phyloP scores from a whole-genome alignment of 345 rosid genomes.

The Pugionium cornutum region DNA sequence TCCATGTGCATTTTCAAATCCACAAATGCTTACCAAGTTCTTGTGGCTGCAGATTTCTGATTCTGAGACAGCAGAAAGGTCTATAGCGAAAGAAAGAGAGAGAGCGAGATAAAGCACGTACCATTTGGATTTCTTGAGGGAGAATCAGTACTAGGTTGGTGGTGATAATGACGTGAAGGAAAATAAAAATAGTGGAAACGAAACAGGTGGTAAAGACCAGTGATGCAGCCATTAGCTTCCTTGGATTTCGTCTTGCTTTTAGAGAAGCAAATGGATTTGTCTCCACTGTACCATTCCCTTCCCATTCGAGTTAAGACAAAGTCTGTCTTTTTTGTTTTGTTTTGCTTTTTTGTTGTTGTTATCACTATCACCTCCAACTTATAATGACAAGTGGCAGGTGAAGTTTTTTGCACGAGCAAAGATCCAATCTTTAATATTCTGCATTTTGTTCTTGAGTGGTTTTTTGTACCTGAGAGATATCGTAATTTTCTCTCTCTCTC shows the following conservation, averaged over 20 bases:
- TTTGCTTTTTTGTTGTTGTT: no score
- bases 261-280: conserved; percentile 21
- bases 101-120: background rate
- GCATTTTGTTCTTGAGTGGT: background rate
- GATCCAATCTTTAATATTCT: no score
- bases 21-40: conserved; percentile 12
- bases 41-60: background rate
- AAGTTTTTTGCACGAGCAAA: no score
- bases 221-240: conserved; percentile 59
- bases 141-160: conserved; percentile 34
- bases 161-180: conserved; percentile 40
- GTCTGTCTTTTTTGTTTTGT: no score
- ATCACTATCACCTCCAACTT: no score
- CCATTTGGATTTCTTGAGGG: conserved; percentile 35
- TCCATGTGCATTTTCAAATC: conserved; percentile 6
- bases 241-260: background rate
- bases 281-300: conserved; percentile 47
- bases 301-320: conserved; percentile 46
- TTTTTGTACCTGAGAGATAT: background rate
- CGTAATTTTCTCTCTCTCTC: background rate
- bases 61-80: conserved; percentile 7
- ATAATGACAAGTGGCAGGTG: background rate
- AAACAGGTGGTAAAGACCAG: conserved; percentile 70
- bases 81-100: background rate
- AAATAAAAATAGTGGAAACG: conserved; percentile 64